Percentiles rank a stretch among this genome's conserved stretches.
Evolutionary conservation across 1,139 yeast species (phyloP).

Genomic region (Scheffersomyces titani): DNA sequence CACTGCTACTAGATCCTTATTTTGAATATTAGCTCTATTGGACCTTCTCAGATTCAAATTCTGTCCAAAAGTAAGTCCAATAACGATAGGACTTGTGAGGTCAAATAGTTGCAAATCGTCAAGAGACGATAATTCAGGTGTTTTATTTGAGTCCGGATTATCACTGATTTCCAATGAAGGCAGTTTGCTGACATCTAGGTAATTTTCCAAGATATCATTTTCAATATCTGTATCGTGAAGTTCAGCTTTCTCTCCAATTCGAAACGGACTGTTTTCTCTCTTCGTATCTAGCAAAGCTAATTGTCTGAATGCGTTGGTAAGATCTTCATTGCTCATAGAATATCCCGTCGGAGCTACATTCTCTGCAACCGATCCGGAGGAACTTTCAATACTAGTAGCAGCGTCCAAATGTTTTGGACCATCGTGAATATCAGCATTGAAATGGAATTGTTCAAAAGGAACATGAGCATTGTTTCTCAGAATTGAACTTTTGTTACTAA

Average conservation of each 20-base stretch:
- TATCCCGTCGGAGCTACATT: background rate
- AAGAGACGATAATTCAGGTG: slow-evolving; percentile 10
- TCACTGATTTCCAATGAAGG: slow-evolving; percentile 14
- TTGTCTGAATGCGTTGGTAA: background rate
- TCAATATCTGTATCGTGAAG: slow-evolving; percentile 15
- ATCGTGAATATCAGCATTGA: background rate
- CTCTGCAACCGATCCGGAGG: background rate
- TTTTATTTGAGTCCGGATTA: slow-evolving; percentile 3
- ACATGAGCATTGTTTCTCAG: background rate
- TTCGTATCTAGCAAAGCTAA: background rate
- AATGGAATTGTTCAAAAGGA: background rate
- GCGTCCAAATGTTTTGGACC: background rate
- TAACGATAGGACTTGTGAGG: slow-evolving; percentile 36
- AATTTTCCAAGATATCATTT: slow-evolving; percentile 37
- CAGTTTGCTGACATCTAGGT: slow-evolving; percentile 27
- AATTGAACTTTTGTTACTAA: background rate
- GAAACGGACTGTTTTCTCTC: background rate
- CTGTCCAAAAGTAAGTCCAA: slow-evolving; percentile 39
- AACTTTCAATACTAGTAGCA: background rate
- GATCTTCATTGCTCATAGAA: background rate
- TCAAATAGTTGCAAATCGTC: slow-evolving; percentile 28
- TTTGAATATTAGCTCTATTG: background rate
- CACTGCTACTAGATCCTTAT: background rate
- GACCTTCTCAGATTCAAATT: slow-evolving; percentile 11
- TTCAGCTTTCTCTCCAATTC: background rate